phyloP scores from a whole-genome alignment of 176 grass and related monocot genomes.

The Oryza australiensis region DNA sequence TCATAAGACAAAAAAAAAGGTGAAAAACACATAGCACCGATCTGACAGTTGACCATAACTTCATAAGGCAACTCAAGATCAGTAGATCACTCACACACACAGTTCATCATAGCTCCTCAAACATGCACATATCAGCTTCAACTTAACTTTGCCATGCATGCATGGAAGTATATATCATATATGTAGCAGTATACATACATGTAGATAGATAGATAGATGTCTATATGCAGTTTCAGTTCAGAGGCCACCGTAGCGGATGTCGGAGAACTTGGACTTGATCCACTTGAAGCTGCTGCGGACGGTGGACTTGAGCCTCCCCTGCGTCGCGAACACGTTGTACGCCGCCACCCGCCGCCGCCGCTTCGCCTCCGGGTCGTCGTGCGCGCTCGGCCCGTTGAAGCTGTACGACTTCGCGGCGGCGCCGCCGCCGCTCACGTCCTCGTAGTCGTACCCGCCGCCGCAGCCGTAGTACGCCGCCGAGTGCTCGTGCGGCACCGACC shows the following conservation, averaged over 20 bases:
- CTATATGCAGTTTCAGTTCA: conserved; percentile 3
- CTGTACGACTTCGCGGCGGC: conserved; percentile 59
- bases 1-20: conserved; percentile 1
- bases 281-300: conserved; percentile 91
- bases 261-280: conserved; percentile 95
- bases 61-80: conserved; percentile 7
- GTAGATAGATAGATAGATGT: background rate
- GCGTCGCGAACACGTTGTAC: conserved; percentile 91
- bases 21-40: conserved; percentile 24
- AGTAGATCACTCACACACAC: conserved; percentile 25
- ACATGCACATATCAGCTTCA: conserved; percentile 22
- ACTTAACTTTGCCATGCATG: conserved; percentile 21
- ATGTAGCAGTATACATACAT: conserved; percentile 4
- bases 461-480: conserved; percentile 62
- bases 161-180: background rate
- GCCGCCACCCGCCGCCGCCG: conserved; percentile 80
- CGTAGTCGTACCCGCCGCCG: conserved; percentile 54
- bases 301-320: conserved; percentile 78
- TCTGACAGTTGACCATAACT: conserved; percentile 7
- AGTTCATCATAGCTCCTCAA: conserved; percentile 4
- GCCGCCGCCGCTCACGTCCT: conserved; percentile 29
- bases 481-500: conserved; percentile 69
- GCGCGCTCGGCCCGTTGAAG: conserved; percentile 77
- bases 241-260: conserved; percentile 70
- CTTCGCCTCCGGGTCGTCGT: conserved; percentile 86